A percentile compares a stretch with the other conserved stretches of the same genome.
These are phyloP conservation scores for Trichoderma sp. DNA, from an alignment of 2,329 filamentous ascomycete genomes.

Conservation along the genomic window DNA sequence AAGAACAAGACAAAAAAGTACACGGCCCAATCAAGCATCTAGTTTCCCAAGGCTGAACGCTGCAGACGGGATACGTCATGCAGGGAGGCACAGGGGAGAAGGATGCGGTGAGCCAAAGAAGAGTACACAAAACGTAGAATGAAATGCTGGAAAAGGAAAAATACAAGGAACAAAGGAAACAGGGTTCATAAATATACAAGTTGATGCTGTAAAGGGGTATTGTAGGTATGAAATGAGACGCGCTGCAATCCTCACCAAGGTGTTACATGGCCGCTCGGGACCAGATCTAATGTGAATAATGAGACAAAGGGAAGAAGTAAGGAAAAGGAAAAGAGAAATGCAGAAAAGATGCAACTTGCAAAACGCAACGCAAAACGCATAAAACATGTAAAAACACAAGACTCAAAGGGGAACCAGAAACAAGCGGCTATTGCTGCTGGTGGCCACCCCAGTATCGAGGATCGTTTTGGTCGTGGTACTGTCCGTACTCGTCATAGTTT, in stretches of 20 bases:
- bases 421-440: background rate
- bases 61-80: background rate
- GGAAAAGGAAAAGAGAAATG: background rate
- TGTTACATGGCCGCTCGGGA: background rate
- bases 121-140: background rate
- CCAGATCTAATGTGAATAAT: background rate
- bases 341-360: background rate
- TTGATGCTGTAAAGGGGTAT: constrained; percentile 1
- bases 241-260: background rate
- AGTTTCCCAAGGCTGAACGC: background rate
- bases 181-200: background rate
- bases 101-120: background rate
- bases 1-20: background rate
- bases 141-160: background rate
- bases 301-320: background rate
- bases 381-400: background rate
- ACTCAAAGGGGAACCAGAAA: background rate
- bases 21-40: background rate
- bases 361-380: background rate
- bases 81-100: background rate
- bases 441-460: constrained; percentile 25
- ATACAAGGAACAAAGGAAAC: background rate
- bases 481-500: constrained; percentile 25
- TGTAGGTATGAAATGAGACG: background rate
- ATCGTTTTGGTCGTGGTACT: constrained; percentile 23